Conservation (phyloP, 805 yeast species). For the Sugiyamaella marilandica region DNA sequence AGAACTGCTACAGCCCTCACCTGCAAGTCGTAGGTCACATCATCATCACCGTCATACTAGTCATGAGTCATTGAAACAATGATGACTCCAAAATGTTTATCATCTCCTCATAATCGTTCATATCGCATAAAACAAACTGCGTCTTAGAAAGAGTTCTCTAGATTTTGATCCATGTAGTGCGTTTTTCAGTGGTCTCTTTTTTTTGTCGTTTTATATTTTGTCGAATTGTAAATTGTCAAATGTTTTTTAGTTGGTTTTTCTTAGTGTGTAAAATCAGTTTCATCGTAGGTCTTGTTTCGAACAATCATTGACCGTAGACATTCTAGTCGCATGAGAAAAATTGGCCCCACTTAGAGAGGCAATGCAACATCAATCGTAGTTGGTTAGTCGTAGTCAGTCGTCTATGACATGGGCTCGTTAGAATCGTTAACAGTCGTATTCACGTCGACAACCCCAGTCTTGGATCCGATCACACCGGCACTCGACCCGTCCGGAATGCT, state of each 20-base stretch:
- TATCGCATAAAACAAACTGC: constrained; percentile 5
- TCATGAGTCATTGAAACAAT: background rate
- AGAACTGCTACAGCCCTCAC: background rate
- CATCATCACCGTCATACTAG: background rate
- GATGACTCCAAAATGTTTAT: background rate
- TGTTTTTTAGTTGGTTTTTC: background rate
- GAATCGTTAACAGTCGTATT: constrained; percentile 21
- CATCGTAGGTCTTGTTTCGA: background rate
- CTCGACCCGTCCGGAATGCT: constrained; percentile 9
- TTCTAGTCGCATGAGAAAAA: background rate
- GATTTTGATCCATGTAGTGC: background rate
- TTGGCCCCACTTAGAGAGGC: background rate
- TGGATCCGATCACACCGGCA: constrained; percentile 26
- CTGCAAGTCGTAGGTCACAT: background rate
- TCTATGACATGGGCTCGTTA: constrained; percentile 17
- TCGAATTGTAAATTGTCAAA: background rate
- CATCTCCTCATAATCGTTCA: constrained; percentile 11
- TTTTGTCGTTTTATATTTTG: background rate
- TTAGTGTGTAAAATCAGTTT: background rate
- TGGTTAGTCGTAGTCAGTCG: background rate
- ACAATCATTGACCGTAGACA: background rate
- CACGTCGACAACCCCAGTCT: constrained; percentile 16
- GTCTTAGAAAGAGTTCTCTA: constrained; percentile 2
- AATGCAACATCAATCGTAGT: background rate
- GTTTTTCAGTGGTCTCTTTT: background rate